These are phyloP conservation scores for Quercus berberidifolia DNA, from an alignment of 306 rosid genomes.

Conservation along the genomic window DNA sequence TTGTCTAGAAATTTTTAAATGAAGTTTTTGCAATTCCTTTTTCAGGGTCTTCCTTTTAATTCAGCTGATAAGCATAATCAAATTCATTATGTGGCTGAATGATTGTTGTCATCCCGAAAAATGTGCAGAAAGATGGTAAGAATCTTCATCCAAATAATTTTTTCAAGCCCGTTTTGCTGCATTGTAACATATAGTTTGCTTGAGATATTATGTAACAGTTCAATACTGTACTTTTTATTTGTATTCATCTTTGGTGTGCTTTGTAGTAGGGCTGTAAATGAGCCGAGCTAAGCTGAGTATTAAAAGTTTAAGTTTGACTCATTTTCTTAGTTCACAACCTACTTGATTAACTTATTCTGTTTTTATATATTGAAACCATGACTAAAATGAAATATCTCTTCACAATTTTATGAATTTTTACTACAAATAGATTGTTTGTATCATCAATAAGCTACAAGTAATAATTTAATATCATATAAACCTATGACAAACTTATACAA, in stretches of 20 bases:
- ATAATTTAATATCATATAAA: no score
- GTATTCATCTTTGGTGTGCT: neutral
- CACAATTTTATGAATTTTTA: no score
- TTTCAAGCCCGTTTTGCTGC: conserved; percentile 9
- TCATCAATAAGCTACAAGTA: no score
- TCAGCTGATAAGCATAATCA: conserved; percentile 86
- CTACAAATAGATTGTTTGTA: no score
- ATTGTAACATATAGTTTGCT: neutral
- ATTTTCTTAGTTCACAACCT: no score
- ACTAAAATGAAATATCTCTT: no score
- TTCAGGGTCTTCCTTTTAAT: conserved; percentile 95
- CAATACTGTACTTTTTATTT: neutral
- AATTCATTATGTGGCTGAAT: conserved; percentile 86
- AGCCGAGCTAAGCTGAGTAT: no score
- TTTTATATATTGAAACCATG: no score
- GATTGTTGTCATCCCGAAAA: conserved; percentile 57
- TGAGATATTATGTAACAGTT: neutral
- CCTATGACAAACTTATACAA: no score
- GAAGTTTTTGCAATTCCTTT: conserved; percentile 2
- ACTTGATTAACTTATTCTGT: no score
- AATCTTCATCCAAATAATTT: conserved; percentile 14
- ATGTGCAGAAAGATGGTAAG: conserved; percentile 78
- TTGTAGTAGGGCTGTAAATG: neutral
- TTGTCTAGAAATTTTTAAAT: conserved; percentile 9
- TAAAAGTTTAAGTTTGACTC: no score